These are phyloP conservation scores for Fusarium denticulatum DNA, from an alignment of 2,329 filamentous ascomycete genomes.

Conservation along the genomic window DNA sequence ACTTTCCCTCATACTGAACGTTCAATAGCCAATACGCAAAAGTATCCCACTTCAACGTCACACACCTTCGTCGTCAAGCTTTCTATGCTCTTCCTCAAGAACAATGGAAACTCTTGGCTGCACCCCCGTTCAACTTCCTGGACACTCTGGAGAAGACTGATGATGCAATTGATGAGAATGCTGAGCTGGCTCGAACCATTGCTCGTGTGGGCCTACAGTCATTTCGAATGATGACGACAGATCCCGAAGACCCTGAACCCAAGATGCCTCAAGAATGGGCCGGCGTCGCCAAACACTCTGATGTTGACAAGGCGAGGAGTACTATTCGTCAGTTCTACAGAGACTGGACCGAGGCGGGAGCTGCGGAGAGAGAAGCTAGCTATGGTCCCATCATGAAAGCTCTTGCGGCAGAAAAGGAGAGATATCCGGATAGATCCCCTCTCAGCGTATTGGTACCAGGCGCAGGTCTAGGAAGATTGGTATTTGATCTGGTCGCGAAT, in stretches of 20 bases:
- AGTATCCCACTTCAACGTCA: conserved; percentile 87
- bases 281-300: conserved; percentile 74
- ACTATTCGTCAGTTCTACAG: conserved; percentile 94
- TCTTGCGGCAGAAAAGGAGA: conserved; percentile 62
- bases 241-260: conserved; percentile 52
- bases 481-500: conserved; percentile 82
- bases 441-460: conserved; percentile 85
- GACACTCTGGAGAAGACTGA: conserved; percentile 83
- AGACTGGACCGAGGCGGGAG: conserved; percentile 88
- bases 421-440: conserved; percentile 47
- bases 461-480: conserved; percentile 85
- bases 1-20: conserved; percentile 20
- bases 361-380: conserved; percentile 76
- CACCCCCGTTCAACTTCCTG: conserved; percentile 83
- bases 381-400: conserved; percentile 78
- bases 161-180: conserved; percentile 88
- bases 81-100: conserved; percentile 89
- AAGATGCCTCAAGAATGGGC: conserved; percentile 72
- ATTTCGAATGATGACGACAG: conserved; percentile 64
- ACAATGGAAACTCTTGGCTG: conserved; percentile 85
- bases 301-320: conserved; percentile 91
- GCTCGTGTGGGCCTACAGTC: conserved; percentile 73
- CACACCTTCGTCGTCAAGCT: conserved; percentile 87
- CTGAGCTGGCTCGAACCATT: conserved; percentile 82
- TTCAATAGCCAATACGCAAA: conserved; percentile 79